phyloP scores from a whole-genome alignment of 441 rosid genomes.

The Corymbia citriodora region DNA sequence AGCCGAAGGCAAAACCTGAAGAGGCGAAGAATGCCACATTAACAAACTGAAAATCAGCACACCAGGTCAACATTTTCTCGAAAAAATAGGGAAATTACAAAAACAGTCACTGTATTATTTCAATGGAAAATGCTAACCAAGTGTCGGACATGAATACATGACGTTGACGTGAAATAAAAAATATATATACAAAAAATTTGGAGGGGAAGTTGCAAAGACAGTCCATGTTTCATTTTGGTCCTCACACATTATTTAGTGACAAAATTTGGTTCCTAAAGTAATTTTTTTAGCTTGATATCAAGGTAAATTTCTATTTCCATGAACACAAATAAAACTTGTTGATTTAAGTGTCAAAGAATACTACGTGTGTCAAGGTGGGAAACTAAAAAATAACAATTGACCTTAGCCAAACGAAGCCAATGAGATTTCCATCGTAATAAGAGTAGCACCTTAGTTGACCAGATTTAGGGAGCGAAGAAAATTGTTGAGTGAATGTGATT shows the following conservation, averaged over 20 bases:
- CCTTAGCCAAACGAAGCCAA: neutral
- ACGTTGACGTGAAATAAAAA: neutral
- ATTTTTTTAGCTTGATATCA: neutral
- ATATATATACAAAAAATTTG: neutral
- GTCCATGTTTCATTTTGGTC: neutral
- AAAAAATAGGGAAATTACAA: neutral
- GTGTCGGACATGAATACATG: neutral
- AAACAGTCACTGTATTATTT: neutral
- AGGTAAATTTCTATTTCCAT: neutral
- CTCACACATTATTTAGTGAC: neutral
- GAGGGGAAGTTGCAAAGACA: neutral
- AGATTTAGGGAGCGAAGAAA: neutral
- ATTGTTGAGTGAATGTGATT: neutral
- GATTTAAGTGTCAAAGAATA: neutral
- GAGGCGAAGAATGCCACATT: neutral
- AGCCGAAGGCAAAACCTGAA: slow-evolving; percentile 86
- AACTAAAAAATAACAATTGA: neutral
- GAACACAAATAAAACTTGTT: neutral
- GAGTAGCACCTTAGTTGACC: neutral
- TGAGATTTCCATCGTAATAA: neutral
- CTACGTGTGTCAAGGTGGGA: neutral
- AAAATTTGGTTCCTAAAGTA: neutral
- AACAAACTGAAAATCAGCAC: neutral
- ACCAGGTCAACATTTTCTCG: neutral
- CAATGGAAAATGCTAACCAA: neutral